Evolutionary conservation across 768 basidiomycete genomes (phyloP).

Genomic region (Dentipellis fragilis): DNA sequence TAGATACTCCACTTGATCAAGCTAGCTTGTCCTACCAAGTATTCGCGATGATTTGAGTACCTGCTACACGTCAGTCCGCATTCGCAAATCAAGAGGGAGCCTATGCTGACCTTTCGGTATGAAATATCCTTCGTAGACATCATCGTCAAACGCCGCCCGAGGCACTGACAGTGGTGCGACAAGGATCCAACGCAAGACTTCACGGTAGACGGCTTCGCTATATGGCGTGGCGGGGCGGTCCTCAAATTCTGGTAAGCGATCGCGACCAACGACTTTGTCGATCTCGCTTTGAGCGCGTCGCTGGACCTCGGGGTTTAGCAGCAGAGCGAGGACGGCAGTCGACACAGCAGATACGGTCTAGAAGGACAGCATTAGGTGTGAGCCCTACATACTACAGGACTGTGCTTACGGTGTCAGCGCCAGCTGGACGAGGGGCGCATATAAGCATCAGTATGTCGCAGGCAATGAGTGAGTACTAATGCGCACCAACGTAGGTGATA

Average conservation of each 20-base stretch:
- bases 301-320: conserved; percentile 6
- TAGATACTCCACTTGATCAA: background rate
- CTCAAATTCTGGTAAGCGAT: conserved; percentile 2
- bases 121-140: background rate
- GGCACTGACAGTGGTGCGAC: background rate
- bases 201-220: conserved; percentile 5
- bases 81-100: background rate
- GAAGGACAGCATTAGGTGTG: background rate
- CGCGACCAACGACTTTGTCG: background rate
- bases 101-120: background rate
- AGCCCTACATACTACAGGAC: background rate
- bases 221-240: conserved; percentile 7
- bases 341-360: conserved; percentile 1
- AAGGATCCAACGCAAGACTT: conserved; percentile 2
- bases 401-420: background rate
- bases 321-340: background rate
- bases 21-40: background rate
- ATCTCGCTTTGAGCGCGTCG: conserved; percentile 5
- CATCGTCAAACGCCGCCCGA: background rate
- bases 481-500: background rate
- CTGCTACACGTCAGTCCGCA: background rate
- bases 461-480: background rate
- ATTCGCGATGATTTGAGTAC: background rate
- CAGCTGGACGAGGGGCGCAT: background rate
- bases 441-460: background rate